Conservation (phyloP, 208 protist genomes). For the Kentomonas sorsogonicus region DNA sequence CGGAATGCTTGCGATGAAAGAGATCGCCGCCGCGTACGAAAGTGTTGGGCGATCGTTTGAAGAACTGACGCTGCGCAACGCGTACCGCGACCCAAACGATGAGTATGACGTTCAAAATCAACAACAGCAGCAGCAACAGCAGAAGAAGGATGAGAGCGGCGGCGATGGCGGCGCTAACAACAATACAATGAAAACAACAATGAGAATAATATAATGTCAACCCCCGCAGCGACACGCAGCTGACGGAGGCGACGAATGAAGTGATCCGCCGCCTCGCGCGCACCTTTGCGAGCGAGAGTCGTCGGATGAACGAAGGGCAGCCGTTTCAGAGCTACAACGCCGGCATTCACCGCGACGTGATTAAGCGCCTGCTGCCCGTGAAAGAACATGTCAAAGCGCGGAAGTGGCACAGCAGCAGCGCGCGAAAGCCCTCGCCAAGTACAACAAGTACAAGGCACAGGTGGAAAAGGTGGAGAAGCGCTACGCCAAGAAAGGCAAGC, state of each 20-base stretch:
- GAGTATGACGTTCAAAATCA: no score
- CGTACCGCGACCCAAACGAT: conserved; percentile 12
- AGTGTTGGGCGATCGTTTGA: conserved; percentile 49
- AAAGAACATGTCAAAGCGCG: conserved; percentile 39
- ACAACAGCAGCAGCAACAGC: no score
- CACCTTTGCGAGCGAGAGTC: conserved; percentile 42
- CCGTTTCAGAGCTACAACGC: conserved; percentile 58
- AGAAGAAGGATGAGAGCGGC: neutral
- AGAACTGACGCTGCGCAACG: conserved; percentile 32
- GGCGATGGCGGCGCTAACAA: conserved; percentile 6
- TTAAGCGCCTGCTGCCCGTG: conserved; percentile 46
- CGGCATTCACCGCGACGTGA: conserved; percentile 53
- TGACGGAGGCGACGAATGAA: conserved; percentile 33
- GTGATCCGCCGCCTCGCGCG: conserved; percentile 43
- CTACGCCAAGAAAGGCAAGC: conserved; percentile 54
- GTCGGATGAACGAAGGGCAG: conserved; percentile 45
- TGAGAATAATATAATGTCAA: no score
- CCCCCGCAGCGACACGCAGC: conserved; percentile 26
- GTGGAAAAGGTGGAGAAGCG: conserved; percentile 58
- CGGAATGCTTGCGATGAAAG: conserved; percentile 67
- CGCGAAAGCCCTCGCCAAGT: conserved; percentile 28
- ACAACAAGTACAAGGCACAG: conserved; percentile 48
- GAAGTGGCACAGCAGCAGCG: conserved; percentile 21
- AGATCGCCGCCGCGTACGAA: conserved; percentile 52
- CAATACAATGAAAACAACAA: no score